Evolutionary conservation across 345 rosid genomes (phyloP).

Genomic region (Rhizophora apiculata): DNA sequence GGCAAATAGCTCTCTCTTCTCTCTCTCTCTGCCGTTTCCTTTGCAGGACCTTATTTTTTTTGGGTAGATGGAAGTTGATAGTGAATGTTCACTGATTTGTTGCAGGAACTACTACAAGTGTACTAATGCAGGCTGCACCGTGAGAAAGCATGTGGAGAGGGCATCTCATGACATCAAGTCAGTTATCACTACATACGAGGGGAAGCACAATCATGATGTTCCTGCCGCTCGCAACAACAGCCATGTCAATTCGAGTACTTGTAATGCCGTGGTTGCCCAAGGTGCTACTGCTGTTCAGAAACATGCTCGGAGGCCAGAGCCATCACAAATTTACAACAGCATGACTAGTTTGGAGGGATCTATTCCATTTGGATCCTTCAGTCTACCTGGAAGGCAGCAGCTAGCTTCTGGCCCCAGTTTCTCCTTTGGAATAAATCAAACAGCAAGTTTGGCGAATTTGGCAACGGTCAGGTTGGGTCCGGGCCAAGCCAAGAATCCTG

Average conservation of each 20-base stretch:
- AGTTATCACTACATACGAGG: conserved; percentile 93
- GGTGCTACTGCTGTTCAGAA: conserved; percentile 35
- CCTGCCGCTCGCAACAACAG: conserved; percentile 49
- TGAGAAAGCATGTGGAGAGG: conserved; percentile 96
- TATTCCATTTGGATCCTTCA: conserved; percentile 46
- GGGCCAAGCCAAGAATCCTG: conserved; percentile 58
- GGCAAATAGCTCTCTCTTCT: neutral
- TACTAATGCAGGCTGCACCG: conserved; percentile 86
- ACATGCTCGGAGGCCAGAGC: conserved; percentile 56
- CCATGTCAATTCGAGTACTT: conserved; percentile 21
- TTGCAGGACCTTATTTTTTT: neutral
- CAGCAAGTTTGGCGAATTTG: conserved; percentile 50
- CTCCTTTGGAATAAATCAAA: conserved; percentile 65
- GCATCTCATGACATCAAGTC: conserved; percentile 96
- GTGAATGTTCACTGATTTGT: neutral
- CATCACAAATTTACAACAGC: conserved; percentile 51
- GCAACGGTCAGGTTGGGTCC: conserved; percentile 63
- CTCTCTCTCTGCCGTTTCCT: neutral
- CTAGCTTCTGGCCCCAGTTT: conserved; percentile 56
- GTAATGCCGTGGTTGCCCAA: conserved; percentile 6
- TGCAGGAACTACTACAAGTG: conserved; percentile 97
- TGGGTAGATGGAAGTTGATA: neutral
- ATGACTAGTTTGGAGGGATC: conserved; percentile 60
- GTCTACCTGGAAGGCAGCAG: conserved; percentile 68
- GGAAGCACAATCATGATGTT: conserved; percentile 97